A percentile compares a stretch with the other conserved stretches of the same genome.
phyloP scores from a whole-genome alignment of 1,284 basidiomycete species.

The Cutaneotrichosporon sp. region DNA sequence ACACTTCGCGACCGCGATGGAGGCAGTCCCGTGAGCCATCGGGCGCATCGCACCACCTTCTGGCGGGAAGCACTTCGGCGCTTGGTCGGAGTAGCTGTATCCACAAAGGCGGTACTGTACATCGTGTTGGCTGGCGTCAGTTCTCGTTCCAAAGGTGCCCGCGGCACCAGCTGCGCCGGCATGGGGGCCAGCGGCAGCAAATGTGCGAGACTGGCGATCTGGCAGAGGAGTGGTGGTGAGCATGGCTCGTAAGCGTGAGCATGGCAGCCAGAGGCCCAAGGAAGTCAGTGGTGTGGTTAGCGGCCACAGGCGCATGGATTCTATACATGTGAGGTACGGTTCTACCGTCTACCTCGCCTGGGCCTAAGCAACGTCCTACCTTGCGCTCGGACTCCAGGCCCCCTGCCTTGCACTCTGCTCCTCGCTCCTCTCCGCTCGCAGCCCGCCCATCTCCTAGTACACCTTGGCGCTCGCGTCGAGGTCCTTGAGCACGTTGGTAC shows the following conservation, averaged over 20 bases:
- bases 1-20: too few relatives aligned
- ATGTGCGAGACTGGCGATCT: too few relatives aligned
- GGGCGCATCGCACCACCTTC: not conserved
- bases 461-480: conserved; percentile 33
- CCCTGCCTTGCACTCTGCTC: not conserved
- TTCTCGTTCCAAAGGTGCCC: too few relatives aligned
- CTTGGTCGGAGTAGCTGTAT: not conserved
- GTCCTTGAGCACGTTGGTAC: conserved; percentile 44
- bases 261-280: not conserved
- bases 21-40: too few relatives aligned
- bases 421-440: too few relatives aligned
- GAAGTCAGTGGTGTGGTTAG: not conserved
- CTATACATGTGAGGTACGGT: not conserved
- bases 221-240: not conserved
- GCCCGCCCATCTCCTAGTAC: conserved; percentile 25
- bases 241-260: too few relatives aligned
- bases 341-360: not conserved
- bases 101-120: not conserved
- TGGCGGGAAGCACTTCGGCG: not conserved
- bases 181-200: too few relatives aligned
- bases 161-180: not conserved
- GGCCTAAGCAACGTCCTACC: not conserved
- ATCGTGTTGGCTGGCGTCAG: too few relatives aligned
- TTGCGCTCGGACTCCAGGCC: not conserved
- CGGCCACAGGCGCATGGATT: not conserved